Percentiles rank a stretch among this genome's conserved stretches.
These are phyloP conservation scores for Trametes versicolor DNA, from an alignment of 1,284 basidiomycete genomes.

Conservation along the genomic window DNA sequence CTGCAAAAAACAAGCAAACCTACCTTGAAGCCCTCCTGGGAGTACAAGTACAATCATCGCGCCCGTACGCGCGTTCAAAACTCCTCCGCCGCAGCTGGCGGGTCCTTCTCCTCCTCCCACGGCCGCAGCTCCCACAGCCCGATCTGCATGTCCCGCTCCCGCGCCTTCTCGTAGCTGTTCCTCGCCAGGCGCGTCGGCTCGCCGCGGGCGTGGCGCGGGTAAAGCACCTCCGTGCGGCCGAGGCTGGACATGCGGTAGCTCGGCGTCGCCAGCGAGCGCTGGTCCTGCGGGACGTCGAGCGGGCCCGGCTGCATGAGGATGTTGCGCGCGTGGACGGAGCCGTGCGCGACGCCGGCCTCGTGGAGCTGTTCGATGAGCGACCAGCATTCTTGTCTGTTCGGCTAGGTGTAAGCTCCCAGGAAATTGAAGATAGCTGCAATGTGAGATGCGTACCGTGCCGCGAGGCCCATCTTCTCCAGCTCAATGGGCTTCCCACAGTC, in stretches of 20 bases:
- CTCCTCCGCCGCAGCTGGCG: not conserved
- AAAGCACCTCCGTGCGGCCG: constrained; percentile 43
- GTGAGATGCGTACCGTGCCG: constrained; percentile 44
- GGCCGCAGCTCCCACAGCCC: constrained; percentile 12
- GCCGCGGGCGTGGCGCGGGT: not conserved
- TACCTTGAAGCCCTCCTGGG: no score
- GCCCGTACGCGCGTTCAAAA: not conserved
- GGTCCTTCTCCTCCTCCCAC: constrained; percentile 9
- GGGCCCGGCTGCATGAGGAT: constrained; percentile 58
- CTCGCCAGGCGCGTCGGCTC: constrained; percentile 11
- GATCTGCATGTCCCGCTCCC: constrained; percentile 17
- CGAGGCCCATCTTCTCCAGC: constrained; percentile 40
- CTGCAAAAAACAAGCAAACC: no score
- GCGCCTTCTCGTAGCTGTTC: constrained; percentile 8
- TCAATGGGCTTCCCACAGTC: constrained; percentile 54
- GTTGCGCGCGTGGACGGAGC: constrained; percentile 54
- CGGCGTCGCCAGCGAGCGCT: constrained; percentile 39
- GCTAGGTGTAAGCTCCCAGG: not conserved
- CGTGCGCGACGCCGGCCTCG: constrained; percentile 51
- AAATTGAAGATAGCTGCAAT: not conserved
- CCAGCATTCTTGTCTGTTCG: constrained; percentile 51
- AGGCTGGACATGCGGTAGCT: constrained; percentile 64
- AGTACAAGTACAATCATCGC: not conserved
- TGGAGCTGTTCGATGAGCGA: constrained; percentile 55
- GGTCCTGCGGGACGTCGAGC: constrained; percentile 44